These are phyloP conservation scores for Diutina pseudorugosa DNA, from an alignment of 1,139 yeast species.

Conservation along the genomic window DNA sequence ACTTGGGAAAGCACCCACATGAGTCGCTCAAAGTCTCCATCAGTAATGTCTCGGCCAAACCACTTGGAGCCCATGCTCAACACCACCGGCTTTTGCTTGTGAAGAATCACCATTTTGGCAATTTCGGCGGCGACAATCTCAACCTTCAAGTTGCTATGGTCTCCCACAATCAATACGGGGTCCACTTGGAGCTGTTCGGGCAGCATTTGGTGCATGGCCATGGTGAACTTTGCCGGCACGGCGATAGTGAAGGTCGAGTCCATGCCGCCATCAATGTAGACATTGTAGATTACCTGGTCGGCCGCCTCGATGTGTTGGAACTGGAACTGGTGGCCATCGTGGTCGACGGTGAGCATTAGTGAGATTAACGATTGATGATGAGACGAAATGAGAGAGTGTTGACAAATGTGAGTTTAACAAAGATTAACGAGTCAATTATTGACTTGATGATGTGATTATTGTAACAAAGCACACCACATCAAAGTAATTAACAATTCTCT, in stretches of 20 bases:
- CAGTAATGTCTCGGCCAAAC: constrained; percentile 25
- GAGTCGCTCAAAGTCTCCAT: constrained; percentile 28
- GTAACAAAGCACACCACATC: too few relatives aligned
- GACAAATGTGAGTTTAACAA: too few relatives aligned
- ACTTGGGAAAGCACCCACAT: constrained; percentile 27
- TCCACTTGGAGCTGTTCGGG: constrained; percentile 20
- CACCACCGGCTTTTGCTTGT: constrained; percentile 22
- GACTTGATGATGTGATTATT: too few relatives aligned
- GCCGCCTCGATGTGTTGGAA: constrained; percentile 14
- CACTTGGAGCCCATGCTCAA: constrained; percentile 30
- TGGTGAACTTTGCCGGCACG: constrained; percentile 21
- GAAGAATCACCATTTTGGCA: constrained; percentile 22
- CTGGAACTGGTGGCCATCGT: constrained; percentile 1
- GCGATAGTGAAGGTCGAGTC: constrained; percentile 34
- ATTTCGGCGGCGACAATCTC: constrained; percentile 33
- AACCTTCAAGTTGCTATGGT: constrained; percentile 26
- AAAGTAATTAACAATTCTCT: too few relatives aligned
- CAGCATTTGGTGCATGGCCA: constrained; percentile 6
- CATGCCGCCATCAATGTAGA: constrained; percentile 25
- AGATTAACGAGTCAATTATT: neutral
- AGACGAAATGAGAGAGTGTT: neutral
- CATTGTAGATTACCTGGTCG: constrained; percentile 24
- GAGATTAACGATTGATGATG: neutral
- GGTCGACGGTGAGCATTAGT: neutral
- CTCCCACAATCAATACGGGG: constrained; percentile 28